Evolutionary conservation across 768 basidiomycete genomes (phyloP).

Genomic region (Hirschioporus abietinus): DNA sequence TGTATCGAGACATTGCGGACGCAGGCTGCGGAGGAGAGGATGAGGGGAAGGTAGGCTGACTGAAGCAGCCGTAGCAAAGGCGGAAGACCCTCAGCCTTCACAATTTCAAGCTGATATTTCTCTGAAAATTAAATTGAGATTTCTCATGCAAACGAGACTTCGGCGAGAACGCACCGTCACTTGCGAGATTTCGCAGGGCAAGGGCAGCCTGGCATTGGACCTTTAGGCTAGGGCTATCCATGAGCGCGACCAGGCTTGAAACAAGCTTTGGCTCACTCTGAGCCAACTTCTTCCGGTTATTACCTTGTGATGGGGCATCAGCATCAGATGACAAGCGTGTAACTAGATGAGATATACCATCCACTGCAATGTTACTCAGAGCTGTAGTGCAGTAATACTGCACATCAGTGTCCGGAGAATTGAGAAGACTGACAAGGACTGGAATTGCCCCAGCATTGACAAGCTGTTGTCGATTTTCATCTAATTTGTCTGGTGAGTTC

Average conservation of each 20-base stretch:
- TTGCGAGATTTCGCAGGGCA: slow-evolving; percentile 93
- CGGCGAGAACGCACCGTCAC: slow-evolving; percentile 63
- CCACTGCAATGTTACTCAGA: slow-evolving; percentile 96
- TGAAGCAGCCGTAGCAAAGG: slow-evolving; percentile 91
- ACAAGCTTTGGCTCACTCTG: slow-evolving; percentile 93
- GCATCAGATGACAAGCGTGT: not conserved
- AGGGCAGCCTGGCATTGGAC: slow-evolving; percentile 98
- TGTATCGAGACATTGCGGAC: slow-evolving; percentile 99
- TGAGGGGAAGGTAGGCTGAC: slow-evolving; percentile 95
- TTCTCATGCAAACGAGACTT: not conserved
- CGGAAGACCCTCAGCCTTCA: slow-evolving; percentile 88
- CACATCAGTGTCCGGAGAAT: slow-evolving; percentile 97
- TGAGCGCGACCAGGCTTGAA: slow-evolving; percentile 85
- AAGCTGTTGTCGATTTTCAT: slow-evolving; percentile 97
- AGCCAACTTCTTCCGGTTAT: slow-evolving; percentile 91
- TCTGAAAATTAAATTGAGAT: slow-evolving; percentile 42
- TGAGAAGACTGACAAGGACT: slow-evolving; percentile 89
- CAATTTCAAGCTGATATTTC: slow-evolving; percentile 98
- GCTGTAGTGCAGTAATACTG: slow-evolving; percentile 99
- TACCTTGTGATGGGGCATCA: slow-evolving; percentile 35
- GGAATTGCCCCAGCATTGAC: slow-evolving; percentile 98
- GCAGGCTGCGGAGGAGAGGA: slow-evolving; percentile 96
- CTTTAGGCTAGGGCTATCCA: slow-evolving; percentile 97
- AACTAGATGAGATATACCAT: slow-evolving; percentile 45
- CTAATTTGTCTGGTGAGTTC: slow-evolving; percentile 34